Evolutionary conservation across 371 early-diverging fungal genomes (phyloP).

Genomic region (Rhizomucor pusillus): DNA sequence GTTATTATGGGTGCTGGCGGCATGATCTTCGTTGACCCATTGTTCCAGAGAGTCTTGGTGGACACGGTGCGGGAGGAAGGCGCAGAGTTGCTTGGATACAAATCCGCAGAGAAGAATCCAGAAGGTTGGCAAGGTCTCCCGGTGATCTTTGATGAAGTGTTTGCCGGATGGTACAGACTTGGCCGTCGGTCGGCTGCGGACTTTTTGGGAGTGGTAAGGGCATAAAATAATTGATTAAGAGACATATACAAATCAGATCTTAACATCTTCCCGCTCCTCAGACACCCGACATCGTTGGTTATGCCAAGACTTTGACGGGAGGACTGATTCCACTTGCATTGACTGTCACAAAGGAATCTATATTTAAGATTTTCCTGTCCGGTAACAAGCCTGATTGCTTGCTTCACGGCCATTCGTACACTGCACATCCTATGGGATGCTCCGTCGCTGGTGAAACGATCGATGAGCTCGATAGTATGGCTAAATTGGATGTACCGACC

Average conservation of each 20-base stretch:
- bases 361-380: conserved; percentile 69
- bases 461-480: conserved; percentile 49
- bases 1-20: conserved; percentile 83
- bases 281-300: conserved; percentile 78
- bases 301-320: conserved; percentile 81
- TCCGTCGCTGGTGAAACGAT: conserved; percentile 66
- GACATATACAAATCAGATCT: conserved; percentile 6
- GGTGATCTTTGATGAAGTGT: conserved; percentile 84
- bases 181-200: conserved; percentile 65
- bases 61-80: conserved; percentile 57
- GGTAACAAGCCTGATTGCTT: conserved; percentile 68
- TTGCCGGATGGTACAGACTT: conserved; percentile 78
- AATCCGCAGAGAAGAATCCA: conserved; percentile 9
- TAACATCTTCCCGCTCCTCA: conserved; percentile 14
- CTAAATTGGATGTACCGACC: conserved; percentile 10
- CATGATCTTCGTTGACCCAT: conserved; percentile 83
- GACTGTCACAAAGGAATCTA: conserved; percentile 64
- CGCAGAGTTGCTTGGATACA: conserved; percentile 31
- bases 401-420: conserved; percentile 83
- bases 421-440: conserved; percentile 86
- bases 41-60: conserved; percentile 70
- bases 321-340: conserved; percentile 73
- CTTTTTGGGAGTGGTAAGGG: conserved; percentile 63
- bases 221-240: conserved; percentile 1
- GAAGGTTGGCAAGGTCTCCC: conserved; percentile 62